Percentiles rank a stretch among this genome's conserved stretches.
Conservation (phyloP, 2,329 filamentous ascomycete species). For the Dactylellina haptotyla region DNA sequence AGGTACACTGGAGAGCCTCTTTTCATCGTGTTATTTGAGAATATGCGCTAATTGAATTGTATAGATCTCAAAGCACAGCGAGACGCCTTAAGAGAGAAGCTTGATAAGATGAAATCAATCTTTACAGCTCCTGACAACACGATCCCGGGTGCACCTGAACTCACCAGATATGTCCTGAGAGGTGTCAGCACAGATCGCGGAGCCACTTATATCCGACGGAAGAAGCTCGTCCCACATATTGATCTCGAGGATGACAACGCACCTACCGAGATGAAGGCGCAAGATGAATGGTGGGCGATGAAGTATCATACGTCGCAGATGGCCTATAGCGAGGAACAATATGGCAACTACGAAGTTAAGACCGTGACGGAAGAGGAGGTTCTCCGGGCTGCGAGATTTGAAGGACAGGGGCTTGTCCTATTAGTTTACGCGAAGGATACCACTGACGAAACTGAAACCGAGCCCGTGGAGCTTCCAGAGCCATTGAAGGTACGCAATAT, state of each 20-base stretch:
- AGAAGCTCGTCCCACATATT: slow-evolving; percentile 36
- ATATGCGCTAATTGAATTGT: slow-evolving; percentile 7
- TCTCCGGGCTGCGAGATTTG: slow-evolving; percentile 54
- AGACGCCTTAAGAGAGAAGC: slow-evolving; percentile 54
- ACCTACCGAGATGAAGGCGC: slow-evolving; percentile 38
- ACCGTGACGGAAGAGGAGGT: slow-evolving; percentile 56
- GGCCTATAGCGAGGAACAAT: slow-evolving; percentile 56
- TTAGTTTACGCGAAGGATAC: slow-evolving; percentile 56
- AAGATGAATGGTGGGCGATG: slow-evolving; percentile 45
- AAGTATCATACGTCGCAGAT: slow-evolving; percentile 37
- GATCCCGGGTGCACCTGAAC: slow-evolving; percentile 39
- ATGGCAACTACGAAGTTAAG: slow-evolving; percentile 53
- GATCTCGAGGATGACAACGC: slow-evolving; percentile 35
- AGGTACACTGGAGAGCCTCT: slow-evolving; percentile 51
- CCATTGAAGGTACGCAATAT: slow-evolving; percentile 55
- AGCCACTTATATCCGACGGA: slow-evolving; percentile 54
- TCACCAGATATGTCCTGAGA: slow-evolving; percentile 55
- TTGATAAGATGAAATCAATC: slow-evolving; percentile 55
- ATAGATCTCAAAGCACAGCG: slow-evolving; percentile 55
- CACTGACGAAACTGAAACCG: slow-evolving; percentile 28
- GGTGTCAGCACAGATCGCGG: slow-evolving; percentile 55
- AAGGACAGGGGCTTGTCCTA: slow-evolving; percentile 55
- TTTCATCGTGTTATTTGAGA: background rate
- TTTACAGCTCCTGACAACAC: slow-evolving; percentile 56
- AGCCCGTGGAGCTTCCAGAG: slow-evolving; percentile 52